Percentiles rank a stretch among this genome's conserved stretches.
Evolutionary conservation across 345 rosid species (phyloP).

Genomic region (Citrus maxima): DNA sequence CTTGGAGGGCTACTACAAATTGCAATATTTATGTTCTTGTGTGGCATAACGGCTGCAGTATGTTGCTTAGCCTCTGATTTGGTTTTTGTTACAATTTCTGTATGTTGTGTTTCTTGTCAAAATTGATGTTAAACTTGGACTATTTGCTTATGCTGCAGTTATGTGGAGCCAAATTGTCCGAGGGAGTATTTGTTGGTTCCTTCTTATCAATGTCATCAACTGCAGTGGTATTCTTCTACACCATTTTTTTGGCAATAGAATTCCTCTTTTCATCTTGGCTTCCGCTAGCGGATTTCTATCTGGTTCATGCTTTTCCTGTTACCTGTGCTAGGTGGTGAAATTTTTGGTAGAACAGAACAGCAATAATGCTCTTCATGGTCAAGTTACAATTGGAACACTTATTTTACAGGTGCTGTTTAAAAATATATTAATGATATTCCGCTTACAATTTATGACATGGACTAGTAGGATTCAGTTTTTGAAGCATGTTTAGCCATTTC

Average conservation of each 20-base stretch:
- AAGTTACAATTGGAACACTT: conserved; percentile 94
- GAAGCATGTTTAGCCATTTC: conserved; percentile 17
- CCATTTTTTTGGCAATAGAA: conserved; percentile 1
- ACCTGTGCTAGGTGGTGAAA: conserved; percentile 71
- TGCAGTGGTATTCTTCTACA: conserved; percentile 69
- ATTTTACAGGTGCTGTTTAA: conserved; percentile 75
- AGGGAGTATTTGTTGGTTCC: conserved; percentile 91
- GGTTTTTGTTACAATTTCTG: neutral
- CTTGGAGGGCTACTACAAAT: conserved; percentile 94
- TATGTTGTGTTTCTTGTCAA: conserved; percentile 5
- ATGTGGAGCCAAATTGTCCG: conserved; percentile 94
- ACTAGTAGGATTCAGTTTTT: conserved; percentile 6
- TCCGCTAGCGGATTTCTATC: conserved; percentile 4
- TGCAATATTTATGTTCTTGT: conserved; percentile 69
- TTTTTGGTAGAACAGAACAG: conserved; percentile 77
- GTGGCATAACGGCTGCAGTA: conserved; percentile 78
- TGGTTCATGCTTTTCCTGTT: conserved; percentile 20
- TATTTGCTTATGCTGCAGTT: conserved; percentile 49
- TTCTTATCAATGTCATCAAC: conserved; percentile 98
- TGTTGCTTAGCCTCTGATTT: conserved; percentile 14
- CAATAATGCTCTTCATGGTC: conserved; percentile 84
- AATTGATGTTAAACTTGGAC: conserved; percentile 18
- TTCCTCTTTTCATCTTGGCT: conserved; percentile 6
- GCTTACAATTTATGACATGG: conserved; percentile 1
- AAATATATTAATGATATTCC: neutral